Conservation (phyloP, 495 filamentous ascomycete species). For the Delitschia confertaspora region DNA sequence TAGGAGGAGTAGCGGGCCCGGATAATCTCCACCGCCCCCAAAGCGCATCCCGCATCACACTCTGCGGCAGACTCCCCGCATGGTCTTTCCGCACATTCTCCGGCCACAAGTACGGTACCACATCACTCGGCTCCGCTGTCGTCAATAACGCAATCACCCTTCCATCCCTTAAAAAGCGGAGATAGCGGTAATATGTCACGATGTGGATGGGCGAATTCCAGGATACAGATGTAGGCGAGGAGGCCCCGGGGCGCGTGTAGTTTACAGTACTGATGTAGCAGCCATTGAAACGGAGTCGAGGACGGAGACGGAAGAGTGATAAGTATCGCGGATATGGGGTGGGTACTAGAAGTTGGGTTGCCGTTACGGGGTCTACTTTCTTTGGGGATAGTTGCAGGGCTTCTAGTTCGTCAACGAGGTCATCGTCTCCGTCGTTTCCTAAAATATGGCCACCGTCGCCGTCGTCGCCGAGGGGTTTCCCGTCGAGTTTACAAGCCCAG, state of each 20-base stretch:
- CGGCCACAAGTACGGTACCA: slow-evolving; percentile 56
- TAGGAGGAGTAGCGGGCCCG: slow-evolving; percentile 26
- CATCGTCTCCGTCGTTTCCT: background rate
- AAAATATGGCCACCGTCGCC: slow-evolving; percentile 17
- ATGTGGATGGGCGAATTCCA: slow-evolving; percentile 89
- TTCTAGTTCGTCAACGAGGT: too few species aligned
- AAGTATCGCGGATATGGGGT: slow-evolving; percentile 41
- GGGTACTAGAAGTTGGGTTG: slow-evolving; percentile 34
- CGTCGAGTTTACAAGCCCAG: slow-evolving; percentile 52
- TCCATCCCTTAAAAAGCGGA: slow-evolving; percentile 90
- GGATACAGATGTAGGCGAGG: slow-evolving; percentile 45
- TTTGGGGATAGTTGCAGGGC: background rate
- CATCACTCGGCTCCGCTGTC: slow-evolving; percentile 71
- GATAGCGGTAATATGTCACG: slow-evolving; percentile 94
- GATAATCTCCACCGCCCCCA: slow-evolving; percentile 53
- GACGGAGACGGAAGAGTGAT: slow-evolving; percentile 67
- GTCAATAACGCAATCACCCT: slow-evolving; percentile 67
- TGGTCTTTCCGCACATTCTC: slow-evolving; percentile 36
- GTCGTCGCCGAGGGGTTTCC: slow-evolving; percentile 26
- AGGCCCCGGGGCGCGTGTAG: slow-evolving; percentile 74
- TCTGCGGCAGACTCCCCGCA: slow-evolving; percentile 31
- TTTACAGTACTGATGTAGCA: slow-evolving; percentile 95
- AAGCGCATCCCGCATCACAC: slow-evolving; percentile 52
- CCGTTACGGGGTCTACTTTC: background rate
- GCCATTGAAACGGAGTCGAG: slow-evolving; percentile 85